Evolutionary conservation across 352 stramenopile genomes (phyloP).

Genomic region (Phytophthora sojae): DNA sequence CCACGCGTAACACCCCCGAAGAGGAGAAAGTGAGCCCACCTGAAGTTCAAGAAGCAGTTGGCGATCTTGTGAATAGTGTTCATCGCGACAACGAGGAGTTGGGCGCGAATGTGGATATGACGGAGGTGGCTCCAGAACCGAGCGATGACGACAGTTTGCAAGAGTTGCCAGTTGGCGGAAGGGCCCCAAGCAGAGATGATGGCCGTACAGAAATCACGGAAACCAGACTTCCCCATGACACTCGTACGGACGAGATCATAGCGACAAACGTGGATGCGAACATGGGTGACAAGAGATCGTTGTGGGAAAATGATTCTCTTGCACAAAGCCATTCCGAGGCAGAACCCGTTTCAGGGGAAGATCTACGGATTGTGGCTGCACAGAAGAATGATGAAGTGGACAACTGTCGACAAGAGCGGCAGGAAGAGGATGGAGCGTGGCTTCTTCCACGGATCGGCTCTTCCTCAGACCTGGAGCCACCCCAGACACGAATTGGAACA

Average conservation of each 20-base stretch:
- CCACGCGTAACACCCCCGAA: background rate
- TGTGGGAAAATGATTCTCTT: conserved; percentile 1
- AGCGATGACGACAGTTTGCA: background rate
- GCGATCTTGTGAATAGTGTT: conserved; percentile 10
- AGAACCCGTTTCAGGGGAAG: conserved; percentile 5
- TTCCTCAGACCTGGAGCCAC: conserved; percentile 10
- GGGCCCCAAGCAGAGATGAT: background rate
- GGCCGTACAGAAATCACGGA: background rate
- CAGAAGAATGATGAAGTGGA: background rate
- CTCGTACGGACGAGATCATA: conserved; percentile 4
- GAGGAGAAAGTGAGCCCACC: background rate
- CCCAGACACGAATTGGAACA: conserved; percentile 5
- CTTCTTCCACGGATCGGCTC: conserved; percentile 11
- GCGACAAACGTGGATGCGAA: conserved; percentile 9
- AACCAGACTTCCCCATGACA: background rate
- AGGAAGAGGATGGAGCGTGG: conserved; percentile 9
- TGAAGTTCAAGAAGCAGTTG: conserved; percentile 12
- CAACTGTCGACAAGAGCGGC: conserved; percentile 2
- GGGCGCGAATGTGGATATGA: background rate
- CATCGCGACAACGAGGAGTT: conserved; percentile 6
- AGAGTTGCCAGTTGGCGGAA: background rate
- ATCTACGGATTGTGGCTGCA: background rate
- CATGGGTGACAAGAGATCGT: background rate
- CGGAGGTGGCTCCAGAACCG: background rate
- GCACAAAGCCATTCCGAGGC: conserved; percentile 7